Base-by-base conservation (phyloP, 1,139 yeast genomes). In the Yamadazyma sp. region DNA sequence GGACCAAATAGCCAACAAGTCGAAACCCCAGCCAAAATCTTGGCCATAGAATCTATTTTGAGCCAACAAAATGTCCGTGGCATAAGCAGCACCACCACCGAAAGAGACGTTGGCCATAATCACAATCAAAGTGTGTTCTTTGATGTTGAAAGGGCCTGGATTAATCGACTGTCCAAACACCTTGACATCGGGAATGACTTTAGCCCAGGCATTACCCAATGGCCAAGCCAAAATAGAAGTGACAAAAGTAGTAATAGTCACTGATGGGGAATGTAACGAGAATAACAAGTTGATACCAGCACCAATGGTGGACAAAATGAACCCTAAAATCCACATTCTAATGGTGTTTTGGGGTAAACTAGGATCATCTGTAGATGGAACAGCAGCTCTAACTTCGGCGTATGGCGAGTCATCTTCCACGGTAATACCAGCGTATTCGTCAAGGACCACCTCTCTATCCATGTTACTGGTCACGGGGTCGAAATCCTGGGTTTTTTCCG, bases 371-470 rank as follows among this genome's bases (percentile, higher is more conserved):
- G 67, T 61, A 26, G 80, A 72, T 2, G 86, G 84, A 28, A 82
- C 86, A 4, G 86, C 73, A 5, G 86, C 85, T 52, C 87, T 70
- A 29, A 82, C 88, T 54, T 82, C 87, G 0, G 86, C 80, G 26
- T 41, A 41, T 23, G 53, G 78, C 79, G 10, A 78, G 52, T 81
- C 82, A 50, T 77, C 73, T 51, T 67, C 73, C 22, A 67, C 71
- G 12, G 49, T 48, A 29, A 66, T 51, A 42, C 67, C 71, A 35
- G 79, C 69, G 51, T 71, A 71, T 13, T 67, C 75, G 46, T 70
- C 76, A 24, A 54, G 58, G 18, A 58, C 59, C 25, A 58, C 51
- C 6, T 53, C 60, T 29, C 51, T 42, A 16, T 53, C 53, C 28
- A 61, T 43, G 29, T 53, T 43, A 12, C 70, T 64, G 22, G 67